A percentile compares a stretch with the other conserved stretches of the same genome.
Conservation (phyloP, 306 rosid genomes). For the Nissolia schottii region DNA sequence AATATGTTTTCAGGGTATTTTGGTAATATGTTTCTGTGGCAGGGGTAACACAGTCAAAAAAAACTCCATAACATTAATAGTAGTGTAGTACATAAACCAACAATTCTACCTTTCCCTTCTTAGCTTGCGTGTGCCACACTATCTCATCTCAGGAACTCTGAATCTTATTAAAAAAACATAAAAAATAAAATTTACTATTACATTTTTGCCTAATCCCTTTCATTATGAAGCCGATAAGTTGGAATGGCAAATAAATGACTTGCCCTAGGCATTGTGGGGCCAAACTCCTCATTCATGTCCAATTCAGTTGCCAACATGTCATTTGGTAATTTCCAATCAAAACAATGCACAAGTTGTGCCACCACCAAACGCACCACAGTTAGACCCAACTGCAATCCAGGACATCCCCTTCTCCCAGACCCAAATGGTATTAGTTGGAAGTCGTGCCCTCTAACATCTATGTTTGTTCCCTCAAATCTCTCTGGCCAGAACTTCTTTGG, state of each 20-base stretch:
- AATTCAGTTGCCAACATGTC: slow-evolving; percentile 7
- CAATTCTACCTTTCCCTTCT: slow-evolving; percentile 43
- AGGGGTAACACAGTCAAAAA: no score
- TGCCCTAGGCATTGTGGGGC: slow-evolving; percentile 34
- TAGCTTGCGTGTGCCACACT: slow-evolving; percentile 49
- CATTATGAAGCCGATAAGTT: neutral
- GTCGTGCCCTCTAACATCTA: slow-evolving; percentile 30
- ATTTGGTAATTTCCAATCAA: slow-evolving; percentile 36
- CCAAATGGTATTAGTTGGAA: slow-evolving; percentile 39
- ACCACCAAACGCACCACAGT: slow-evolving; percentile 20
- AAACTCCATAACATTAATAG: no score
- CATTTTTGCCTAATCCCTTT: neutral
- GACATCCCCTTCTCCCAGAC: slow-evolving; percentile 36
- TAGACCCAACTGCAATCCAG: slow-evolving; percentile 27
- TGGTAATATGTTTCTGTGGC: no score
- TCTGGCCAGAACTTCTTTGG: slow-evolving; percentile 40
- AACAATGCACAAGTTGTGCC: slow-evolving; percentile 39
- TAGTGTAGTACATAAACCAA: no score
- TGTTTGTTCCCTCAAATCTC: slow-evolving; percentile 27
- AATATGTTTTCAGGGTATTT: no score
- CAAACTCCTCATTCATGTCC: slow-evolving; percentile 39
- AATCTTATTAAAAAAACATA: neutral
- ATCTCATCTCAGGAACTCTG: slow-evolving; percentile 27
- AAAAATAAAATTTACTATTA: no score
- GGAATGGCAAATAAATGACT: slow-evolving; percentile 16